Base-by-base conservation (phyloP, 2,329 filamentous ascomycete species). In the Colletotrichum tofieldiae region DNA sequence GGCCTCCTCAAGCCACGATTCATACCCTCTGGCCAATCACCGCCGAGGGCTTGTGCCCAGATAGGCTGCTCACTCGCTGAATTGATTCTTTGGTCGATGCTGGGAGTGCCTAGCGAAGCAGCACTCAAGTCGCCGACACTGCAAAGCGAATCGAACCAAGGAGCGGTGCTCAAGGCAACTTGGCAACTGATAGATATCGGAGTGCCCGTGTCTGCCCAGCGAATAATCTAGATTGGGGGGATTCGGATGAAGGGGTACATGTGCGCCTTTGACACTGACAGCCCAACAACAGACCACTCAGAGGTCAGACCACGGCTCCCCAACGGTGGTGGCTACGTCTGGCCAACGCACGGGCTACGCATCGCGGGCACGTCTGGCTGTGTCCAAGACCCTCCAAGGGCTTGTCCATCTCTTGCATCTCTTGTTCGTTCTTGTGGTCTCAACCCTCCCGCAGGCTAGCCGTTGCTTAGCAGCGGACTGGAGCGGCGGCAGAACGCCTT, bases 341-440 rank as follows among this genome's bases (percentile, higher is more conserved):
- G 41, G 18, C 39, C 23, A 35, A 26, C 56, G 58, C 49, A 35
- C 64, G 26, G 39, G 23, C 14, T 6, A 43, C 9, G 26, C 37
- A 51, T 26, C 56, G 23, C 12, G 14, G 54, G 35, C 41, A 51
- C 26, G 49, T 12, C 47, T 26, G 8, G 45, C 47, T 35, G 52
- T 56, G 52, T 37, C 52, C 37, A 49, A 12, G 39, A 29, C n/a
- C 20, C 2, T 8, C 43, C 63, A 61, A 56, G 43, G 63, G 29
- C 63, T 71, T 61, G 68, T 62, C 63, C 68, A 62, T 62, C 56
- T 45, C 58, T 71, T 51, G 69, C 64, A 62, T 67, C 68, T 52
- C 56, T 71, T 56, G 68, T 64, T 56, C 14, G 26, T 49, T 71
- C 63, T 45, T 51, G 49, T 18, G 41, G 66, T 56, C 51, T 69